Base-by-base conservation (phyloP, 805 yeast species). In the Suhomyces pyralidae region DNA sequence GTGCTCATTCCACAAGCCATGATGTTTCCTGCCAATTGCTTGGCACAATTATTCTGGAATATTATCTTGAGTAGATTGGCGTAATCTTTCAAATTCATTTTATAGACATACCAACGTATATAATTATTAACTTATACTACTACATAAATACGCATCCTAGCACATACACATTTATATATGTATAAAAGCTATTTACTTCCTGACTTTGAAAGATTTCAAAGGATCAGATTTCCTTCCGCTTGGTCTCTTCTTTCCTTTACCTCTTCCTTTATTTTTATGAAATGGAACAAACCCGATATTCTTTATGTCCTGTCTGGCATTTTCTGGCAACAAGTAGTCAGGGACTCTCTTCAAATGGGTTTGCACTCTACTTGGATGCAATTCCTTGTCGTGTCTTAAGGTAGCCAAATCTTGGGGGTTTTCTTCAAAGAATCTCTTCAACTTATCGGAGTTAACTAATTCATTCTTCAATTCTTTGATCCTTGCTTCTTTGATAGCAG, bases 391-490 rank as follows among this genome's bases (percentile, higher is more conserved):
- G 65, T 94, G 99, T 66, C 97, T 86, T 66, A 94, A 81, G 50
- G 88, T 83, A 19, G 84, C 83, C 62, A 94, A 79, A 71, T 94
- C 99, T 65, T 90, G 96, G 7, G 99, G 99, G 66, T 94, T 94
- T 65, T 94, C 98, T 69, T 93, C 97, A 67, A 94, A 94, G 71
- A 90, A 96, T 65, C 97, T 81, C 71, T 91, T 90, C 66, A 94
- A 80, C 66, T 90, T 91, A 53, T 90, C 97, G 60, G 96, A 88
- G 44, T 93, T 83, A 56, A 94, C 75, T 67, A 94, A 77, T 69
- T 94, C 98, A 59, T 85, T 81, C 68, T 88, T 88, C 68, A 93
- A 79, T 66, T 94, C 99, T 67, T 84, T 88, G 52, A 91, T 81
- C 63, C 98, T 82, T 0, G 98, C 98, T 64, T 94, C 97, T 70